These are phyloP conservation scores for Hemileia vastatrix DNA, from an alignment of 1,284 basidiomycete genomes.

Conservation along the genomic window DNA sequence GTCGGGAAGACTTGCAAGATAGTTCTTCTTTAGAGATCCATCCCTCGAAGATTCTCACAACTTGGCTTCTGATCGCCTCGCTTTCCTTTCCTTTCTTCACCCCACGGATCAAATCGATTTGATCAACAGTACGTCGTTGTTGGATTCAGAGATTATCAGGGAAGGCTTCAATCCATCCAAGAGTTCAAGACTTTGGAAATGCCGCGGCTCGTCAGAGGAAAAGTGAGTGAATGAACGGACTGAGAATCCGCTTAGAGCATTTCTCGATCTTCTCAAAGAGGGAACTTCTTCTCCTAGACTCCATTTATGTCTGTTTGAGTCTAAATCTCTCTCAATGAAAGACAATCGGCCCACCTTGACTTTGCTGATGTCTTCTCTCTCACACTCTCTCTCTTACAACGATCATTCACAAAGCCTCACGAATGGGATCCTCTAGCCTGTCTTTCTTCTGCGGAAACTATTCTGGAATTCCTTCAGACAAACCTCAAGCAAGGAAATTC, in stretches of 20 bases:
- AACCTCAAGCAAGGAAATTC: constrained; percentile 42
- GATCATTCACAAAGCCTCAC: constrained; percentile 56
- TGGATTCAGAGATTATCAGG: constrained; percentile 75
- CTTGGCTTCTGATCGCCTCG: too few relatives aligned
- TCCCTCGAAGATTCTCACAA: too few relatives aligned
- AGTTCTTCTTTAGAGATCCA: too few relatives aligned
- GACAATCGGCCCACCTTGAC: too few relatives aligned
- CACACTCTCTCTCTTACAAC: neutral
- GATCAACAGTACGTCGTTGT: constrained; percentile 66
- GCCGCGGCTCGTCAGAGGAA: too few relatives aligned
- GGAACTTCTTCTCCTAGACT: constrained; percentile 61
- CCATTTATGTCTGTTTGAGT: constrained; percentile 40
- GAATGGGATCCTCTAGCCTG: constrained; percentile 69
- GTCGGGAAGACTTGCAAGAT: too few relatives aligned
- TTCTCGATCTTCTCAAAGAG: constrained; percentile 62
- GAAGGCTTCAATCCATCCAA: constrained; percentile 44
- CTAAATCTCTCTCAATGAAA: too few relatives aligned
- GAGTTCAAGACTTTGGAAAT: constrained; percentile 44
- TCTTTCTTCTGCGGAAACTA: constrained; percentile 61
- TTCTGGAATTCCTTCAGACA: constrained; percentile 55
- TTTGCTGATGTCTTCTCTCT: neutral
- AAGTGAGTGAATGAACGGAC: too few relatives aligned
- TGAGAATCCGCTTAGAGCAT: constrained; percentile 49
- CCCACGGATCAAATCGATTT: constrained; percentile 29
- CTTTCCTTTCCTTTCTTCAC: neutral